phyloP scores from a whole-genome alignment of 1,284 basidiomycete species.

The Vanrija humicola region DNA sequence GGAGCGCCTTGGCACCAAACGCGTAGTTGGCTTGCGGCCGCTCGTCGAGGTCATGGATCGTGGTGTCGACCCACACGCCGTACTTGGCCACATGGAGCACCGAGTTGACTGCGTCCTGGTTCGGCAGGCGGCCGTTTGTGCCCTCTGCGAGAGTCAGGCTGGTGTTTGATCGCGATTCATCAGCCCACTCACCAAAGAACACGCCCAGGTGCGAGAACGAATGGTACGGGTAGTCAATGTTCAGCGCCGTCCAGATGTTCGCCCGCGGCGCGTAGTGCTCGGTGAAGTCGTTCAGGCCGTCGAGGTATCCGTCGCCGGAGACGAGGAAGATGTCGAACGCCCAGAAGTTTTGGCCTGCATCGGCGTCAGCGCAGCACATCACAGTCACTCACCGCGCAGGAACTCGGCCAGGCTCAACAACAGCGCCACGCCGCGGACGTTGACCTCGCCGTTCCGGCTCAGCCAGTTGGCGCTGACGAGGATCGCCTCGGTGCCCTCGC shows the following conservation, averaged over 20 bases:
- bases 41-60: conserved; percentile 66
- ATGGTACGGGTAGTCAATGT: conserved; percentile 93
- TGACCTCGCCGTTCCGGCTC: conserved; percentile 57
- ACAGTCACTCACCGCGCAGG: conserved; percentile 61
- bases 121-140: conserved; percentile 87
- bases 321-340: conserved; percentile 91
- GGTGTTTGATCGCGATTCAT: not conserved
- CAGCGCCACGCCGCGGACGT: conserved; percentile 80
- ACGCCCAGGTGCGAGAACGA: conserved; percentile 91
- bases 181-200: conserved; percentile 67
- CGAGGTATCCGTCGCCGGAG: conserved; percentile 79
- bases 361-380: not conserved
- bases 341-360: conserved; percentile 79
- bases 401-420: conserved; percentile 78
- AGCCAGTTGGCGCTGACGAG: conserved; percentile 85
- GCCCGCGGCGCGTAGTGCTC: conserved; percentile 74
- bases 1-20: conserved; percentile 33
- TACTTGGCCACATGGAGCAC: conserved; percentile 68
- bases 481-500: conserved; percentile 85
- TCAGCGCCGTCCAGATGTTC: conserved; percentile 90
- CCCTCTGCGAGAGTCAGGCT: conserved; percentile 63
- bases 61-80: conserved; percentile 66
- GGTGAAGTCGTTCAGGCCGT: conserved; percentile 91
- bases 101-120: conserved; percentile 90
- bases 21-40: conserved; percentile 7